phyloP scores from a whole-genome alignment of 1,139 yeast species.

The Magnusiomyces clavatus region DNA sequence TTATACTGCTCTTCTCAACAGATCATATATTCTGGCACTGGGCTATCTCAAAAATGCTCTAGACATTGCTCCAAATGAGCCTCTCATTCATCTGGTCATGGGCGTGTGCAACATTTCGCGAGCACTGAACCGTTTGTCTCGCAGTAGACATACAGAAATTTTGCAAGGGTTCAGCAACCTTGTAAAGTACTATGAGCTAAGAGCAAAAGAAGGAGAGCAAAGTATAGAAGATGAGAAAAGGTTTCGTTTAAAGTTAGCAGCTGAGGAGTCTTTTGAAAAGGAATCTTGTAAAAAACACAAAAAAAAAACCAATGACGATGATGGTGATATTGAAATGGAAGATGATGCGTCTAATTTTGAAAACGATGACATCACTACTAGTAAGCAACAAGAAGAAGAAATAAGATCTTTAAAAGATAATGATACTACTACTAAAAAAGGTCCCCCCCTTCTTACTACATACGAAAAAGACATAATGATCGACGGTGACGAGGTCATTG shows the following conservation, averaged over 20 bases:
- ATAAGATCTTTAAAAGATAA: too few species aligned
- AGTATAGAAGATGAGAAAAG: conserved; percentile 1
- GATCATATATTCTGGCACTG: neutral
- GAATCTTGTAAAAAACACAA: neutral
- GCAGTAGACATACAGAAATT: conserved; percentile 78
- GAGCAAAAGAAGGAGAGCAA: conserved; percentile 22
- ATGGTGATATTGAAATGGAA: too few species aligned
- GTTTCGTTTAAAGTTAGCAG: too few species aligned
- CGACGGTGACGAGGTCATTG: too few species aligned
- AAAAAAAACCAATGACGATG: too few species aligned
- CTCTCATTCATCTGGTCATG: conserved; percentile 63
- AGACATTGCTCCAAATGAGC: conserved; percentile 49
- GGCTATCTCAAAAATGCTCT: conserved; percentile 47
- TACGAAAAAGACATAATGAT: too few species aligned
- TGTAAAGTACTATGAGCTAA: conserved; percentile 55
- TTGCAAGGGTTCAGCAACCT: conserved; percentile 79
- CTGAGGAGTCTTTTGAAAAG: neutral
- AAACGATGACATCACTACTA: too few species aligned
- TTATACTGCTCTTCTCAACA: conserved; percentile 35
- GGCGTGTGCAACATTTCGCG: conserved; percentile 86
- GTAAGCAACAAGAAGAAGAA: too few species aligned
- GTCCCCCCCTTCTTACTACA: too few species aligned
- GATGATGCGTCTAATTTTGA: too few species aligned
- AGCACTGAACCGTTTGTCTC: conserved; percentile 82
- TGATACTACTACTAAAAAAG: too few species aligned